Evolutionary conservation across 352 stramenopile genomes (phyloP).

Genomic region (Lagenidium giganteum): DNA sequence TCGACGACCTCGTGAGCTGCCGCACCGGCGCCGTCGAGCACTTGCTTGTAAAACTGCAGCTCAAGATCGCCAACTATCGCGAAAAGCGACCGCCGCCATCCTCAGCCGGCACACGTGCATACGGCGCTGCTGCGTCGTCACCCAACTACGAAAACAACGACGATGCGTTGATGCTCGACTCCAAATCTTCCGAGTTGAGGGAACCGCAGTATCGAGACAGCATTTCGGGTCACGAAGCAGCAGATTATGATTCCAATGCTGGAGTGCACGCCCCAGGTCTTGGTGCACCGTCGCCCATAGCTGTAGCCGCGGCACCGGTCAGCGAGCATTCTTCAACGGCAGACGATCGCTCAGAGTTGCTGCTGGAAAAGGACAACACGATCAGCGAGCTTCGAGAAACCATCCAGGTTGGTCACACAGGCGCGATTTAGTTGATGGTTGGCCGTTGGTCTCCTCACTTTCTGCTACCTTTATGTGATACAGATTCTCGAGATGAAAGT

Average conservation of each 20-base stretch:
- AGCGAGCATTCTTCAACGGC: no score
- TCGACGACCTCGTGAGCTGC: conserved; percentile 90
- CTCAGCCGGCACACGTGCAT: not conserved
- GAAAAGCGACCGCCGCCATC: conserved; percentile 43
- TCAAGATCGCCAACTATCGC: conserved; percentile 86
- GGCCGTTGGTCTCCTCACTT: not conserved
- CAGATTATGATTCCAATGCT: conserved; percentile 6
- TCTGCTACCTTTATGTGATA: not conserved
- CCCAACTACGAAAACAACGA: conserved; percentile 8
- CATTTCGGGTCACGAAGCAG: conserved; percentile 14
- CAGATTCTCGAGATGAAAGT: conserved; percentile 95
- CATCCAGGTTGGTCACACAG: conserved; percentile 38
- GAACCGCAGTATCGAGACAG: conserved; percentile 33
- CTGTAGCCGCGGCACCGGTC: not conserved
- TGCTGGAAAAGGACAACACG: conserved; percentile 71
- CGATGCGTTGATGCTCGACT: no score
- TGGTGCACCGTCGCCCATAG: not conserved
- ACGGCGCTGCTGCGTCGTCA: not conserved
- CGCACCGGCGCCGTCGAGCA: conserved; percentile 87
- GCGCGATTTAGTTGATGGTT: not conserved
- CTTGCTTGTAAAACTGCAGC: conserved; percentile 87
- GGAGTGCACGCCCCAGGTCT: conserved; percentile 1
- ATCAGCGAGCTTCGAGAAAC: conserved; percentile 87
- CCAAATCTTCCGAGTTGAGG: conserved; percentile 33
- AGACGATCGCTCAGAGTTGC: conserved; percentile 4